phyloP scores from a whole-genome alignment of 371 early-diverging fungal species.

The Mucor circinelloides region DNA sequence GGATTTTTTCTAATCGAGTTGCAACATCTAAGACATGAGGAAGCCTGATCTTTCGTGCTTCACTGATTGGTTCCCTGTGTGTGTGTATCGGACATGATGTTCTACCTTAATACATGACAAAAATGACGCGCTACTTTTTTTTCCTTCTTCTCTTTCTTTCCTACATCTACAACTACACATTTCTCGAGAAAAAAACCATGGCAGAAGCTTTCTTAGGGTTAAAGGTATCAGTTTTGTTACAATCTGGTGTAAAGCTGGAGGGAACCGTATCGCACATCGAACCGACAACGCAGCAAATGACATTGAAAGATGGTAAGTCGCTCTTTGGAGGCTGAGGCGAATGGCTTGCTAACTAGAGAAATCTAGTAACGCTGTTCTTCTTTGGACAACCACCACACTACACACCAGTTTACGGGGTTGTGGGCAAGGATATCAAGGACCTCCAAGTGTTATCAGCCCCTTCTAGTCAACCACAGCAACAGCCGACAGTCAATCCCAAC shows the following conservation, averaged over 20 bases:
- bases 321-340: background rate
- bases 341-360: background rate
- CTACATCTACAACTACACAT: background rate
- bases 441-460: slow-evolving; percentile 47
- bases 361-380: slow-evolving; percentile 33
- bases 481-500: background rate
- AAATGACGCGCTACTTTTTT: background rate
- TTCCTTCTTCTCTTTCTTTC: background rate
- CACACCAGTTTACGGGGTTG: slow-evolving; percentile 44
- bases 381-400: slow-evolving; percentile 39
- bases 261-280: slow-evolving; percentile 60
- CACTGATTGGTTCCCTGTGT: slow-evolving; percentile 11
- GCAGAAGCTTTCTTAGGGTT: slow-evolving; percentile 62
- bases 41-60: background rate
- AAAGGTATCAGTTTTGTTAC: slow-evolving; percentile 48
- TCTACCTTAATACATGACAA: background rate
- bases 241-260: slow-evolving; percentile 48
- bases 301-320: slow-evolving; percentile 57
- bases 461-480: background rate
- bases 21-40: background rate
- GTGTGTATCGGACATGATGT: background rate
- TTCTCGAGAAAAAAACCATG: slow-evolving; percentile 32
- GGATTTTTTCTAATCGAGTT: background rate
- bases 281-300: slow-evolving; percentile 52
- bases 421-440: slow-evolving; percentile 54